Base-by-base conservation (phyloP, 2,329 filamentous ascomycete species). In the Myrmaecium sp. region DNA sequence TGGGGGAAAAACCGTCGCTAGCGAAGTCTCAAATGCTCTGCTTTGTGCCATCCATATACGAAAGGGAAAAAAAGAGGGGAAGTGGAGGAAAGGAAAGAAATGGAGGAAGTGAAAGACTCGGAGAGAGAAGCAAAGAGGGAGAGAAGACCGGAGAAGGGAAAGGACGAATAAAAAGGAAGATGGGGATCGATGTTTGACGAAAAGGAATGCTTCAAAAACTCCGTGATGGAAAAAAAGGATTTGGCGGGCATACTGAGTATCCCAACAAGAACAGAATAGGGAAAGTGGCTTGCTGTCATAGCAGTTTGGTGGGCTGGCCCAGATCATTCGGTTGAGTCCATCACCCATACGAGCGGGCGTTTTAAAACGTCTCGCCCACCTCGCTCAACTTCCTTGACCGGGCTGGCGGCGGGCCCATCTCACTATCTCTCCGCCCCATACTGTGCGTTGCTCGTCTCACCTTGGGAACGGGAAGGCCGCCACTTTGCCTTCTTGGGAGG, bases 351-450 rank as follows among this genome's bases (percentile, higher is more conserved):
- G 12, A 9, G 13, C 21, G 13, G 21, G 20, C 20, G 23, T 17
- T 24, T 49, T 51, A 69, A 45, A 62, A 69, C n/a, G 62, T 66
- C 47, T 70, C 65, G 21, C 66, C 66, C 23, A 66, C 50, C 30
- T 64, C 62, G 44, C 54, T 63, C 40, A 63, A 49, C 38, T 61
- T 62, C 35, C 62, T 51, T 28, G 58, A 56, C 31, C 56, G 45
- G 28, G 52, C 51, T 6, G 60, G 54, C 11, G 57, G 58, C 16
- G 57, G 54, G 1, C 41, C 43, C 55, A 62, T 63, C 33, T 57
- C 49, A 29, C 57, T 50, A 28, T 52, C 46, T n/a, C n/a, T n/a
- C n/a, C 13, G 23, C 29, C 33, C 29, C 21, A 32, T 13, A 41
- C 38, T 14, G 34, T 39, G 12, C n/a, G n/a, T n/a, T n/a, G n/a